phyloP scores from a whole-genome alignment of 805 yeast genomes.

The Kodamaea restingae region DNA sequence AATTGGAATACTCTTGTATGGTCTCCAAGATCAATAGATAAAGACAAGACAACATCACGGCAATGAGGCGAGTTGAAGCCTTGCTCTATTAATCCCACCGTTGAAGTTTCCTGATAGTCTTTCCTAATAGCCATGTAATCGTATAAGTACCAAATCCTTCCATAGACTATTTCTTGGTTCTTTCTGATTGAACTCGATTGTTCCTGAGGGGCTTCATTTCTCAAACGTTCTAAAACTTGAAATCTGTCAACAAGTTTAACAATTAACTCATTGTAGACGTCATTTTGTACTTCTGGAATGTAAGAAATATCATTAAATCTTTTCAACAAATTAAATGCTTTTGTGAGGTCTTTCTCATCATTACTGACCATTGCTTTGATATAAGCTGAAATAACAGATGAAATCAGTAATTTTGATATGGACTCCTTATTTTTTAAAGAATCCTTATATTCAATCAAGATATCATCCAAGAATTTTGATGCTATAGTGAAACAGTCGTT shows the following conservation, averaged over 20 bases:
- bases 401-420: constrained; percentile 19
- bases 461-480: constrained; percentile 52
- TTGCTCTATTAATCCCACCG: constrained; percentile 6
- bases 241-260: constrained; percentile 20
- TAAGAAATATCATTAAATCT: constrained; percentile 28
- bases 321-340: constrained; percentile 22
- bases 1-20: constrained; percentile 31
- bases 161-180: constrained; percentile 8
- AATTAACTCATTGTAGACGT: constrained; percentile 30
- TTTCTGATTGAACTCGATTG: background rate
- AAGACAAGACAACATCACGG: constrained; percentile 29
- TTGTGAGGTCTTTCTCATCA: constrained; percentile 13
- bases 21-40: constrained; percentile 32
- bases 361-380: constrained; percentile 8
- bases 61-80: constrained; percentile 13
- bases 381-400: constrained; percentile 42
- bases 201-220: constrained; percentile 2
- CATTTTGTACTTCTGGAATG: constrained; percentile 33
- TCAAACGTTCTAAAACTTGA: constrained; percentile 13
- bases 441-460: constrained; percentile 43
- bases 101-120: constrained; percentile 24
- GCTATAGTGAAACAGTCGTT: constrained; percentile 50
- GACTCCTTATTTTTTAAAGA: constrained; percentile 14
- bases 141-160: constrained; percentile 29
- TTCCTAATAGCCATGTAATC: constrained; percentile 33